phyloP scores from a whole-genome alignment of 1,284 basidiomycete species.

The Gymnopus androsaceus region DNA sequence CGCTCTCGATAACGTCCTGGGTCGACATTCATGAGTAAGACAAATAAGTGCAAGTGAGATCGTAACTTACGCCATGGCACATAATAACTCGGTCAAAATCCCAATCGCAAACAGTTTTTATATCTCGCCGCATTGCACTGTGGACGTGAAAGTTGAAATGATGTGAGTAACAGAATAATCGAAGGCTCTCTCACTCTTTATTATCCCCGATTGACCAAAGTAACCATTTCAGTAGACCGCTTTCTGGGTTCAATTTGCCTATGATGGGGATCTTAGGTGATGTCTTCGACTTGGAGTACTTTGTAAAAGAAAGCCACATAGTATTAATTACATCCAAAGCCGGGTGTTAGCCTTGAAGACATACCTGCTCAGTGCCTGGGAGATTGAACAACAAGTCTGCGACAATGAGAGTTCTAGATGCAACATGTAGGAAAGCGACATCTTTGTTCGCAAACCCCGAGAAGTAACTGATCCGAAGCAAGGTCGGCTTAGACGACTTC shows the following conservation, averaged over 20 bases:
- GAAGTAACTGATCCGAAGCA: conserved; percentile 61
- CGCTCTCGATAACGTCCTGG: conserved; percentile 66
- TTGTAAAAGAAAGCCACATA: background rate
- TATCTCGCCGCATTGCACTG: conserved; percentile 76
- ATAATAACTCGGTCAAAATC: conserved; percentile 90
- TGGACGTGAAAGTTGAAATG: background rate
- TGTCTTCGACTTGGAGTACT: conserved; percentile 53
- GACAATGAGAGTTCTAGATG: conserved; percentile 78
- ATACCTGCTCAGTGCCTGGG: conserved; percentile 82
- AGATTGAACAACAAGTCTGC: conserved; percentile 93
- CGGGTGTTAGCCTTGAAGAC: background rate
- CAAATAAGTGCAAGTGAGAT: background rate
- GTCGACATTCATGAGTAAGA: conserved; percentile 1
- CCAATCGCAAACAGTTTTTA: conserved; percentile 75
- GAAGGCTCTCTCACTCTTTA: conserved; percentile 69
- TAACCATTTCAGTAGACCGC: conserved; percentile 60
- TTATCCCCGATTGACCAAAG: conserved; percentile 54
- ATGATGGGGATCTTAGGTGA: conserved; percentile 50
- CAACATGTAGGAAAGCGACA: conserved; percentile 83
- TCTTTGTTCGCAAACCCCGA: conserved; percentile 85
- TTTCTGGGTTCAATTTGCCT: conserved; percentile 56
- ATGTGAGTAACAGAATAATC: no score
- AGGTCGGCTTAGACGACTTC: background rate
- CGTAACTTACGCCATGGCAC: conserved; percentile 78
- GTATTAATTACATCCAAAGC: background rate